phyloP scores from a whole-genome alignment of 805 yeast genomes.

The Jamesozyma spencerorum region DNA sequence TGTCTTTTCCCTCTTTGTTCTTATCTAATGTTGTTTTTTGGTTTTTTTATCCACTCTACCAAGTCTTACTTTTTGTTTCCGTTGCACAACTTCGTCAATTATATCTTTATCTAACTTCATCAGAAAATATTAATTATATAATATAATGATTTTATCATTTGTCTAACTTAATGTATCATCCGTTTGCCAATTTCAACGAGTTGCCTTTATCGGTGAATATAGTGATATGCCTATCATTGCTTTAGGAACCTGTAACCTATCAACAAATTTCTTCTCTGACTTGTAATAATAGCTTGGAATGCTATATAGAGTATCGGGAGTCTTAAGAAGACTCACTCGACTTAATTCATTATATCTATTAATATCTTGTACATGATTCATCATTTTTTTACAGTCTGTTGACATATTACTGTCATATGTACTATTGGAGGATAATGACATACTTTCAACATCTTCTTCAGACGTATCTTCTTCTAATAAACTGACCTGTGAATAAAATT shows the following conservation, averaged over 20 bases:
- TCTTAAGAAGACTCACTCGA: slow-evolving; percentile 4
- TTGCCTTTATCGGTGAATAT: background rate
- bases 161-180: background rate
- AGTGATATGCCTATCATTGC: background rate
- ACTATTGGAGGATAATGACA: background rate
- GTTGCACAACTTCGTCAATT: no score
- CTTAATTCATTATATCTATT: slow-evolving; percentile 3
- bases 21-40: no score
- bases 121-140: background rate
- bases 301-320: slow-evolving; percentile 8
- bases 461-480: slow-evolving; percentile 1
- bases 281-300: slow-evolving; percentile 11
- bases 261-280: background rate
- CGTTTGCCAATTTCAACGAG: background rate
- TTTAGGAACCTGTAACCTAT: background rate
- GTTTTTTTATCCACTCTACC: background rate
- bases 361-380: background rate
- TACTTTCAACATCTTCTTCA: background rate
- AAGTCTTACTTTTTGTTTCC: background rate
- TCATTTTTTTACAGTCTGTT: background rate
- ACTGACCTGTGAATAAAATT: slow-evolving; percentile 8
- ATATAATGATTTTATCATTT: background rate
- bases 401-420: background rate
- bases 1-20: background rate
- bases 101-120: no score